Base-by-base conservation (phyloP, 2,329 filamentous ascomycete genomes). In the Didymosphaeria variabile region DNA sequence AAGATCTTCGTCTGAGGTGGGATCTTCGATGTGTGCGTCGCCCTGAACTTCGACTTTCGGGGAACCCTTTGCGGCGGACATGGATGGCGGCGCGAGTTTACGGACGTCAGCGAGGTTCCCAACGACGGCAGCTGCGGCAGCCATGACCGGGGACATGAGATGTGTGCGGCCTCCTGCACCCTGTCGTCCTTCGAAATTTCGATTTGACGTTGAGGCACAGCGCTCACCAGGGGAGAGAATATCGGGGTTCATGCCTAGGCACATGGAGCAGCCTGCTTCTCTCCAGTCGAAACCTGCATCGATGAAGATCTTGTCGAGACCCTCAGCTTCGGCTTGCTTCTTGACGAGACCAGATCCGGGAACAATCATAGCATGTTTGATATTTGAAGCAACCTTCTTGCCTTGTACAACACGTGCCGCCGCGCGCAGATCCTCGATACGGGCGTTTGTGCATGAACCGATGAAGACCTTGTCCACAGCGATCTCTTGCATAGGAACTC, bases 191-290 rank as follows among this genome's bases (percentile, higher is more conserved):
- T 98, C 95, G 70, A 98, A 98, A 81, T 98, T 98, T 72, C 95
- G 91, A 83, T 98, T 98, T 65, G 92, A 96, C 53, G 95, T 98
- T 76, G 91, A 94, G 45, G 95, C 95, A 77, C 95, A 98, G 73
- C 95, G 90, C 82, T 99, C 95, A 78, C 91, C 87, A 57, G 95
- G 94, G 1, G 93, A 89, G 50, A 98, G 87, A 66, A 99, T 98
- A 78, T 99, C 95, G 0, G 95, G 94, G 84, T 99, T 99, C 94
- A 99, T 99, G 77, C 95, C 95, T 58, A 99, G 86, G 78, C 95
- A 98, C 95, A 99, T 99, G 65, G 92, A 97, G 87, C 95, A 99
- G 53, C 95, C 95, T 68, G 95, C 95, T 83, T 99, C 95, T 77
- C 95, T 89, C 94, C 94, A 98, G 79, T 98, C 94, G 69, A 98